phyloP scores from a whole-genome alignment of 2,329 filamentous ascomycete species.

The Pseudopithomyces maydicus region DNA sequence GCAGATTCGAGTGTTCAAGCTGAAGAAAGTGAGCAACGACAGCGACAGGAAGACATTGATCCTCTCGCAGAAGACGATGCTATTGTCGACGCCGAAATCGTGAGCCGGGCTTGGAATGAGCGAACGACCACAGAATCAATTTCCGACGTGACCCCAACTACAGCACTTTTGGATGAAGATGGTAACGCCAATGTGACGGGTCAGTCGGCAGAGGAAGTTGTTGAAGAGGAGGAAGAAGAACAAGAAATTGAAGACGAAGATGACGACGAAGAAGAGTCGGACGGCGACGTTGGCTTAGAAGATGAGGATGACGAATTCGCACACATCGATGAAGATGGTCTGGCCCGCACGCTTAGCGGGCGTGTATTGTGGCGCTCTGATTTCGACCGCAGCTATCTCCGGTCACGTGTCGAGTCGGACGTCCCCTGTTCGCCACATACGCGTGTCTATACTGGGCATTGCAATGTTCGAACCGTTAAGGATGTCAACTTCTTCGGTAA shows the following conservation, averaged over 20 bases:
- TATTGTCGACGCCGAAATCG: constrained; percentile 40
- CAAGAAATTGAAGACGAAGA: constrained; percentile 39
- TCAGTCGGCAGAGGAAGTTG: constrained; percentile 9
- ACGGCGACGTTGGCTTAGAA: constrained; percentile 34
- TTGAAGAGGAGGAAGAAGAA: constrained; percentile 43
- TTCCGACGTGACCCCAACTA: constrained; percentile 6
- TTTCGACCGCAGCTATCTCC: constrained; percentile 52
- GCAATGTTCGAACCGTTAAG: constrained; percentile 70
- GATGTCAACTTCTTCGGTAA: constrained; percentile 72
- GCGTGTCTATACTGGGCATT: constrained; percentile 65
- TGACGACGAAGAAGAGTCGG: constrained; percentile 39
- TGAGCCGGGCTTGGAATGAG: constrained; percentile 20
- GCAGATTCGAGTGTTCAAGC: constrained; percentile 45
- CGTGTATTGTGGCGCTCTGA: constrained; percentile 55
- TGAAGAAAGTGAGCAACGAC: constrained; percentile 47
- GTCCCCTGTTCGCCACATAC: constrained; percentile 63
- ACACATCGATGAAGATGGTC: constrained; percentile 39
- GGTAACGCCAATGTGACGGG: not conserved
- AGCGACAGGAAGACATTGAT: constrained; percentile 55
- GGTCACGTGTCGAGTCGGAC: constrained; percentile 58
- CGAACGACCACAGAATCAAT: constrained; percentile 13
- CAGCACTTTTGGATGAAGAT: constrained; percentile 4
- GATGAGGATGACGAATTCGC: constrained; percentile 38
- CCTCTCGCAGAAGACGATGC: constrained; percentile 52
- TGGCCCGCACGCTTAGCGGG: constrained; percentile 41